Evolutionary conservation across 2,329 filamentous ascomycete genomes (phyloP), one percentile per base, ranked within the genome.

Genomic region (Diaporthe sp.): DNA sequence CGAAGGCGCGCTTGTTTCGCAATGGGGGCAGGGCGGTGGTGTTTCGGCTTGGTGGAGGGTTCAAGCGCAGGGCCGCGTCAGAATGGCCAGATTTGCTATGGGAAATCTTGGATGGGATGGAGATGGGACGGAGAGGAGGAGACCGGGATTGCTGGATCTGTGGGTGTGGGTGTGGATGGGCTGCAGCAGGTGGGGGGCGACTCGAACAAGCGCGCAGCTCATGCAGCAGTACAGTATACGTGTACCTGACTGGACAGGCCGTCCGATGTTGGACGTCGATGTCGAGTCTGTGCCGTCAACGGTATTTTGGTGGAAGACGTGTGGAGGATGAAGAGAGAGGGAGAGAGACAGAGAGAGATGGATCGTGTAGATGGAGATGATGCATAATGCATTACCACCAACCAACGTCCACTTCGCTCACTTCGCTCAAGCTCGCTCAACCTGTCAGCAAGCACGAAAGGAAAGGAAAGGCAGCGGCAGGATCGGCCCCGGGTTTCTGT

Each of bases 1-100:
- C 33, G 42, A 50, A 30, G 61, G 45, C 64, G 64, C 64, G 64
- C 64, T 68, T 68, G 64, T 68, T 68, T 68, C 64, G 64, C 64
- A 68, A 28, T 68, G 33, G 45, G 47, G 45, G 30, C 7, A 19
- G 45, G 45, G 30, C 9, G 47, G 30, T 54, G 64, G 64, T 54
- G 64, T 68, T 68, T 68, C 64, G 64, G 64, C 25, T 40, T n/a
- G 35, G 64, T 68, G 64, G 64, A 68, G 45, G 64, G 64, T 54
- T 52, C 64, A 54, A 40, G 64, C 47, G 47, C 64, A 68, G 47
- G 64, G 64, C 64, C 47, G 64, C 64, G 64, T 68, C 64, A 54
- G 64, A 68, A 68, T 40, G 45, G 64, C 64, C 64, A 68, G 64
- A 68, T 54, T 68, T 54, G 45, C 45, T 52, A 40, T 67, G 30